A percentile compares a stretch with the other conserved stretches of the same genome.
Conservation (phyloP, 768 basidiomycete genomes). For the Leccinum subgranulosum region DNA sequence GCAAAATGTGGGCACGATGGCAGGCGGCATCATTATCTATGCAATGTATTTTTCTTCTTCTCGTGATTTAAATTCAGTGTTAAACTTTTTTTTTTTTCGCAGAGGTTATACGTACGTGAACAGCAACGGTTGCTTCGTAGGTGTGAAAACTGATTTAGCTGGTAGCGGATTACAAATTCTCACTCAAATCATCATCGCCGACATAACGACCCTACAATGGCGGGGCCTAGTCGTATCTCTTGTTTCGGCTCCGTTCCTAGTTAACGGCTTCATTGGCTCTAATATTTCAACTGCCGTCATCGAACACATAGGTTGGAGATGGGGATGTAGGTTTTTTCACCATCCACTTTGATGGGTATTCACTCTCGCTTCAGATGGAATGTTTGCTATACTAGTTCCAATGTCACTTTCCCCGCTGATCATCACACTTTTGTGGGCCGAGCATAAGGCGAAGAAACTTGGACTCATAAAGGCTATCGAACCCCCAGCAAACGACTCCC, state of each 20-base stretch:
- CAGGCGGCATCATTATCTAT: constrained; percentile 56
- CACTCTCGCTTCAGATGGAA: constrained; percentile 38
- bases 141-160: background rate
- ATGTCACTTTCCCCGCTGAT: constrained; percentile 50
- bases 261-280: constrained; percentile 66
- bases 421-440: constrained; percentile 52
- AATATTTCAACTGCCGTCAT: constrained; percentile 49
- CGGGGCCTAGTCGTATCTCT: constrained; percentile 49
- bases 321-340: constrained; percentile 54
- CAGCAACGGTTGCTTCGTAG: background rate
- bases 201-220: constrained; percentile 57
- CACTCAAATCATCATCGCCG: constrained; percentile 62
- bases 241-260: constrained; percentile 49
- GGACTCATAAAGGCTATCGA: constrained; percentile 24
- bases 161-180: constrained; percentile 57
- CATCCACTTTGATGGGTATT: background rate
- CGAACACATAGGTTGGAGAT: constrained; percentile 56
- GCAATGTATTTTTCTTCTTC: constrained; percentile 40
- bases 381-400: constrained; percentile 58
- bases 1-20: constrained; percentile 41
- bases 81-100: constrained; percentile 15
- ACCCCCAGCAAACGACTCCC: background rate
- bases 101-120: constrained; percentile 58
- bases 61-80: constrained; percentile 8
- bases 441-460: constrained; percentile 42